phyloP scores from a whole-genome alignment of 495 filamentous ascomycete species.

The Lineolata rhizophorae region DNA sequence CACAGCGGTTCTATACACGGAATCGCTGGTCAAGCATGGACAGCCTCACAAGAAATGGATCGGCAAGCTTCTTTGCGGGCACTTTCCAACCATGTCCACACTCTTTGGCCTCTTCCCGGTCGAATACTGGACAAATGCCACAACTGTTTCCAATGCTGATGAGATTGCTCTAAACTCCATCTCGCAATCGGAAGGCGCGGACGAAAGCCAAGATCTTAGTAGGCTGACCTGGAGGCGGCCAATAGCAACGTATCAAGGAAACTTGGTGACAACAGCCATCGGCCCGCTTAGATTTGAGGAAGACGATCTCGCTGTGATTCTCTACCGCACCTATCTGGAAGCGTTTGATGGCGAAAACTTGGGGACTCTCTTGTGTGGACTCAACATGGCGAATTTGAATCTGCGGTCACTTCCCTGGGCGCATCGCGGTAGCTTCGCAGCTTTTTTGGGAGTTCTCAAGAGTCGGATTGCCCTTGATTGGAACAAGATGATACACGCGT shows the following conservation, averaged over 20 bases:
- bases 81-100: slow-evolving; percentile 23
- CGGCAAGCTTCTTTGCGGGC: slow-evolving; percentile 19
- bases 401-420: background rate
- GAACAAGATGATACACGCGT: background rate
- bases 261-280: too few species aligned
- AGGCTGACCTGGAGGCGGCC: too few species aligned
- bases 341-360: too few species aligned
- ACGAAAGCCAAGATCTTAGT: too few species aligned
- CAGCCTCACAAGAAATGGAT: slow-evolving; percentile 6
- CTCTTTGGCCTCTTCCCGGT: slow-evolving; percentile 26
- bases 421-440: background rate
- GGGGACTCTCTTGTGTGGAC: too few species aligned
- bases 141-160: slow-evolving; percentile 1
- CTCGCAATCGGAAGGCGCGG: too few species aligned
- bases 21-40: slow-evolving; percentile 13
- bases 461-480: background rate
- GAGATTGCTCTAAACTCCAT: background rate
- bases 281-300: slow-evolving; percentile 10
- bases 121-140: slow-evolving; percentile 26
- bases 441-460: background rate
- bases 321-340: slow-evolving; percentile 20
- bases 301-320: slow-evolving; percentile 15
- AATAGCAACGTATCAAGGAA: too few species aligned
- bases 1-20: slow-evolving; percentile 26
- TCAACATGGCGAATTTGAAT: background rate